Evolutionary conservation across 257 asterid species (phyloP).

Genomic region (Asclepias syriaca): DNA sequence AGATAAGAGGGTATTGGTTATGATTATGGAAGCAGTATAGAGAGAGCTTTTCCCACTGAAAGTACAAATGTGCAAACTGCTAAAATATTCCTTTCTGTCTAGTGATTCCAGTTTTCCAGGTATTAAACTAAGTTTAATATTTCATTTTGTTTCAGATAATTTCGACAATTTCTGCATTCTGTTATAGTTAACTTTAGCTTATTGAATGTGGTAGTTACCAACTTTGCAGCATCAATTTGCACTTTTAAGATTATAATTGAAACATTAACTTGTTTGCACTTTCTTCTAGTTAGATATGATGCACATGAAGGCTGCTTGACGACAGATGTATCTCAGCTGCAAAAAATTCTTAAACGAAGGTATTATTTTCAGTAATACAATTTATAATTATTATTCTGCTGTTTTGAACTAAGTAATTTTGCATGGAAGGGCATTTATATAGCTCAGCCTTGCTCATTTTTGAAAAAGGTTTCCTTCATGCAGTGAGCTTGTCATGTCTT

Average conservation of each 20-base stretch:
- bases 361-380: conserved; percentile 21
- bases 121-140: not conserved
- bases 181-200: not conserved
- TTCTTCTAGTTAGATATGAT: conserved; percentile 85
- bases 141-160: conserved; percentile 2
- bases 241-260: conserved; percentile 5
- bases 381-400: not conserved
- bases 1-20: not conserved
- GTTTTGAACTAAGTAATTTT: not conserved
- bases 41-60: not conserved
- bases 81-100: not conserved
- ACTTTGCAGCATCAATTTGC: conserved; percentile 1
- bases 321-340: conserved; percentile 60
- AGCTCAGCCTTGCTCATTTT: not conserved
- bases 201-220: not conserved
- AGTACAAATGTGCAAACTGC: not conserved
- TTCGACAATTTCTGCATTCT: not conserved
- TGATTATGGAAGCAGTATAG: not conserved
- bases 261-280: conserved; percentile 24
- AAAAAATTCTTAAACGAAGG: conserved; percentile 80
- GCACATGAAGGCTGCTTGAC: conserved; percentile 53
- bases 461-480: not conserved
- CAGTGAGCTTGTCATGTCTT: not conserved
- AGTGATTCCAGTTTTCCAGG: not conserved
- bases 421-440: not conserved